Evolutionary conservation across 2,329 filamentous ascomycete species (phyloP).

Genomic region (Paecilomyces sp.): DNA sequence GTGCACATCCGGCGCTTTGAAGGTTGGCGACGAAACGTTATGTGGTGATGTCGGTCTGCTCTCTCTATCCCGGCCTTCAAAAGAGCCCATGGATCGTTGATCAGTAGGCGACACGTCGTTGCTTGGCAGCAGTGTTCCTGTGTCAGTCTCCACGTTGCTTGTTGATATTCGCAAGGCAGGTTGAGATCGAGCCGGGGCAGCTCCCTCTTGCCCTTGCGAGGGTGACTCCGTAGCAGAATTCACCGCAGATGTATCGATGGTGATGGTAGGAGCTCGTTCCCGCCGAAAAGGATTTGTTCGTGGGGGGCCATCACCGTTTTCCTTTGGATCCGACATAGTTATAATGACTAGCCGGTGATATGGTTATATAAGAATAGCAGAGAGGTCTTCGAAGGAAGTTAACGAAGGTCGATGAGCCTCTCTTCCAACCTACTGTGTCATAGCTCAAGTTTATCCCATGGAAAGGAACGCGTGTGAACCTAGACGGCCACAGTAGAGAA

Average conservation of each 20-base stretch:
- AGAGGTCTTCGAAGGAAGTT: background rate
- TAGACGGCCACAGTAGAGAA: background rate
- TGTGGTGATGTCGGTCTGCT: constrained; percentile 60
- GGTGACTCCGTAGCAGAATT: constrained; percentile 29
- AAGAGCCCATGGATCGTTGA: constrained; percentile 47
- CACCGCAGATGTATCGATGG: constrained; percentile 51
- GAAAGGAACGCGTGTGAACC: background rate
- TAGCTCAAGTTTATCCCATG: background rate
- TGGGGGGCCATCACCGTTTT: constrained; percentile 19
- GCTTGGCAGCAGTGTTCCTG: constrained; percentile 20
- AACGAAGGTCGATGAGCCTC: background rate
- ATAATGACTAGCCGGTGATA: constrained; percentile 5
- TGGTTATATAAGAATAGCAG: background rate
- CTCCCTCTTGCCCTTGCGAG: constrained; percentile 23
- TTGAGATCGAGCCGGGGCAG: constrained; percentile 26
- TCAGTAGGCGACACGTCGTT: constrained; percentile 40
- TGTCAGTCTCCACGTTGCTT: constrained; percentile 25
- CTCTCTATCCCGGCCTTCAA: constrained; percentile 48
- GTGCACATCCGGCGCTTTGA: constrained; percentile 44
- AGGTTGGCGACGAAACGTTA: constrained; percentile 58
- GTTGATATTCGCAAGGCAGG: constrained; percentile 32
- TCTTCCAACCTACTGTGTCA: background rate
- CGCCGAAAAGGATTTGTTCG: constrained; percentile 29
- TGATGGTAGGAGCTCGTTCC: constrained; percentile 47
- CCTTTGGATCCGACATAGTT: constrained; percentile 23